These are phyloP conservation scores for Kuraishia hungarica DNA, from an alignment of 805 yeast species.

Conservation along the genomic window DNA sequence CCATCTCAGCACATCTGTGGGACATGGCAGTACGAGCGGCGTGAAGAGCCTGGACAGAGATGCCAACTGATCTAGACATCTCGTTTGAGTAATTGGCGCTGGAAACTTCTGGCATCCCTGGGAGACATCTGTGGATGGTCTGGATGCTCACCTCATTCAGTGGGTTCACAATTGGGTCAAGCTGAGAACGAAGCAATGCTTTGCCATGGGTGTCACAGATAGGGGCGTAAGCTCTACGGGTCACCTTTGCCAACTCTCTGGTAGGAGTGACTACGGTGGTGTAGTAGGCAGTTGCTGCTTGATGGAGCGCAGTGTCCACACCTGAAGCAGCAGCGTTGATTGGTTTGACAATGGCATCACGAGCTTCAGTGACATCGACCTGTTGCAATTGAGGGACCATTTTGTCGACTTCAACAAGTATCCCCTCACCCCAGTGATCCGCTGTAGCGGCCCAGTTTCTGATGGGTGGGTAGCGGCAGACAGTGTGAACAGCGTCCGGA, in stretches of 20 bases:
- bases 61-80: slow-evolving; percentile 38
- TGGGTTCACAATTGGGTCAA: slow-evolving; percentile 59
- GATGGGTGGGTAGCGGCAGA: not conserved
- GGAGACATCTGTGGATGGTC: slow-evolving; percentile 27
- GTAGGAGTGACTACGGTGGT: slow-evolving; percentile 36
- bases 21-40: slow-evolving; percentile 27
- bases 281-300: slow-evolving; percentile 18
- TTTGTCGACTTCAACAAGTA: slow-evolving; percentile 50
- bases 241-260: slow-evolving; percentile 33
- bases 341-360: slow-evolving; percentile 44
- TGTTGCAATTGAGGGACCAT: slow-evolving; percentile 53
- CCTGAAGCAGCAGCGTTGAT: slow-evolving; percentile 34
- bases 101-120: slow-evolving; percentile 32
- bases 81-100: slow-evolving; percentile 45
- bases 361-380: slow-evolving; percentile 37
- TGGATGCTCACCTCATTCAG: slow-evolving; percentile 37
- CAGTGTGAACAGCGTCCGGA: not conserved
- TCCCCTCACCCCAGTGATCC: slow-evolving; percentile 46
- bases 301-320: slow-evolving; percentile 24
- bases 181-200: slow-evolving; percentile 50
- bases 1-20: slow-evolving; percentile 16
- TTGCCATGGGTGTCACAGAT: slow-evolving; percentile 52
- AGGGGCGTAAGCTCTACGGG: slow-evolving; percentile 40
- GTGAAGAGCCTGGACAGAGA: slow-evolving; percentile 29
- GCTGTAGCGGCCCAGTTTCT: not conserved